These are phyloP conservation scores for Rhododendron vialii DNA, from an alignment of 148 eudicot species.

Conservation along the genomic window DNA sequence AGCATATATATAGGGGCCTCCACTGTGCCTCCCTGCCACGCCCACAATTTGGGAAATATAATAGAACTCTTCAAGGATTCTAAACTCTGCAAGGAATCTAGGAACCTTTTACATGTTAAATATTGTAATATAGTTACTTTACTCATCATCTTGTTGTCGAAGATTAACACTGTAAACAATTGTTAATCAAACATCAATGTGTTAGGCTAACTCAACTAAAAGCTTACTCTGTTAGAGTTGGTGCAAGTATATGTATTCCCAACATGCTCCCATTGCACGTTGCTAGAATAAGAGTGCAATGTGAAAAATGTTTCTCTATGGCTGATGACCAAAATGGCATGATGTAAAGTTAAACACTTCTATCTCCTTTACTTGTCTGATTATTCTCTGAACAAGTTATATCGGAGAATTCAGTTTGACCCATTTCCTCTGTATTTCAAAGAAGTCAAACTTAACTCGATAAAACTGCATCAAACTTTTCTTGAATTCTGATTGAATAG, in stretches of 20 bases:
- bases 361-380: not conserved
- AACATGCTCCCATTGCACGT: not conserved
- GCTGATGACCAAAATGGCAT: not conserved
- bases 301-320: not conserved
- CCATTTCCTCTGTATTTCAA: not conserved
- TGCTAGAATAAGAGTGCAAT: not conserved
- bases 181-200: not conserved
- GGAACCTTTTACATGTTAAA: not conserved
- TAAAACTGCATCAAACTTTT: not conserved
- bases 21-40: not conserved
- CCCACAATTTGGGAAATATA: not conserved
- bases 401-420: too few species aligned
- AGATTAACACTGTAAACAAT: not conserved
- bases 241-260: not conserved
- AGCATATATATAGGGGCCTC: not conserved
- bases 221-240: not conserved
- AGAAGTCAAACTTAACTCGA: too few species aligned
- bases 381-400: not conserved
- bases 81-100: not conserved
- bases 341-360: not conserved
- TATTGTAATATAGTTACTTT: not conserved
- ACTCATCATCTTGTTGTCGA: not conserved
- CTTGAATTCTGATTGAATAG: not conserved
- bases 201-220: not conserved
- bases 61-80: not conserved